Percentiles rank a stretch among this genome's conserved stretches.
phyloP scores from a whole-genome alignment of 2,329 filamentous ascomycete genomes.

The Fusarium verticillioides region DNA sequence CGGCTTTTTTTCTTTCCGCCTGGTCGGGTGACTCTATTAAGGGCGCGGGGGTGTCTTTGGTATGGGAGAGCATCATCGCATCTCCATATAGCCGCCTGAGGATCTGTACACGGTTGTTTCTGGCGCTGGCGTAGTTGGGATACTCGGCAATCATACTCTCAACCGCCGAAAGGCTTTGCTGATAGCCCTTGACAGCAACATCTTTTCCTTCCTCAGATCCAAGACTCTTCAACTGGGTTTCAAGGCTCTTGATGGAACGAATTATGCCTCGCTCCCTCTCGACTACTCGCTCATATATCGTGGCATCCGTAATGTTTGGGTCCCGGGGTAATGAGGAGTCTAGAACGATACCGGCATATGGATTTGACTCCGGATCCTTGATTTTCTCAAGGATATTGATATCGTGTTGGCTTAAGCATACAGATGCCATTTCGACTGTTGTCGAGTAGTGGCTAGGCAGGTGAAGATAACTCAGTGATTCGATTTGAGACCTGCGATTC shows the following conservation, averaged over 20 bases:
- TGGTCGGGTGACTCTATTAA: conserved; percentile 53
- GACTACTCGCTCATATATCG: conserved; percentile 62
- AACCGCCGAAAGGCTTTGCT: conserved; percentile 60
- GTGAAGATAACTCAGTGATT: background rate
- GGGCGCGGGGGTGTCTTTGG: conserved; percentile 52
- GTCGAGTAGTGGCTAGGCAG: conserved; percentile 8
- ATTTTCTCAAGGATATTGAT: conserved; percentile 73
- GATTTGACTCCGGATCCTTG: conserved; percentile 72
- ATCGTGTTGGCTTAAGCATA: conserved; percentile 66
- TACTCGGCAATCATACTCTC: conserved; percentile 65
- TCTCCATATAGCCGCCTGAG: conserved; percentile 71
- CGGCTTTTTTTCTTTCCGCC: conserved; percentile 54
- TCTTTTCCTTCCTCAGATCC: conserved; percentile 52
- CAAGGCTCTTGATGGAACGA: conserved; percentile 63
- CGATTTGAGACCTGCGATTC: background rate
- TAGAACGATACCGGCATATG: conserved; percentile 63
- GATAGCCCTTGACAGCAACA: conserved; percentile 57
- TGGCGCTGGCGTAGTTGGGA: conserved; percentile 76
- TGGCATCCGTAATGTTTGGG: conserved; percentile 63
- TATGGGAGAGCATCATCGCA: conserved; percentile 60
- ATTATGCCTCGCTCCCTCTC: conserved; percentile 65
- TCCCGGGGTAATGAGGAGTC: conserved; percentile 67
- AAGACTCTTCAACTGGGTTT: conserved; percentile 61
- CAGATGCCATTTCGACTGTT: conserved; percentile 56
- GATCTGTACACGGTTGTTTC: conserved; percentile 80